Conservation (phyloP, 352 stramenopile species). For the Phytophthora hybrid region DNA sequence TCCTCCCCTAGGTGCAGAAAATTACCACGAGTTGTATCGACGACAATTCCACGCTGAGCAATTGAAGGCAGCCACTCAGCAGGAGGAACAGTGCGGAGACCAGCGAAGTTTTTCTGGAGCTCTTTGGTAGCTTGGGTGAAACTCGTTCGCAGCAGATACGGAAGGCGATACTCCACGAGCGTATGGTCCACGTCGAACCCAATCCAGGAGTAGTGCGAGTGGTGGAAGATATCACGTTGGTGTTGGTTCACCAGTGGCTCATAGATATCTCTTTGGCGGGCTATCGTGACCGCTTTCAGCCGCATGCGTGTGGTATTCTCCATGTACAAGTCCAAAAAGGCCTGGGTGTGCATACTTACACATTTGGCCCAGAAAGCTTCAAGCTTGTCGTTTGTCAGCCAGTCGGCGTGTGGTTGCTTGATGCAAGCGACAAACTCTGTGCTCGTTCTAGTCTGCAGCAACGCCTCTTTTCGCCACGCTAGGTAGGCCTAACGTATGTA, state of each 20-base stretch:
- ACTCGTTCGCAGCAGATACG: slow-evolving; percentile 50
- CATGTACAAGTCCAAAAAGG: slow-evolving; percentile 48
- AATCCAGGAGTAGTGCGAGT: slow-evolving; percentile 59
- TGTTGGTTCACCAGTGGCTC: slow-evolving; percentile 40
- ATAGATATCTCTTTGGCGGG: slow-evolving; percentile 33
- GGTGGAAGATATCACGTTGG: slow-evolving; percentile 45
- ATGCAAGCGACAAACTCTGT: slow-evolving; percentile 36
- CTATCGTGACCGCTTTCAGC: slow-evolving; percentile 49
- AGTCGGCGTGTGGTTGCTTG: slow-evolving; percentile 39
- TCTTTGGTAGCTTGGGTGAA: slow-evolving; percentile 55
- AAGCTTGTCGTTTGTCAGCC: slow-evolving; percentile 53
- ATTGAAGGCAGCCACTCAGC: slow-evolving; percentile 50
- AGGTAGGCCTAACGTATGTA: slow-evolving; percentile 39
- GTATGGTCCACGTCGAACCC: slow-evolving; percentile 70
- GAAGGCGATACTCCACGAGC: slow-evolving; percentile 57
- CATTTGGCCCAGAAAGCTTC: slow-evolving; percentile 57
- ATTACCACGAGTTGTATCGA: slow-evolving; percentile 56
- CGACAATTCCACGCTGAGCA: slow-evolving; percentile 51
- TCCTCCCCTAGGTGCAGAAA: slow-evolving; percentile 59
- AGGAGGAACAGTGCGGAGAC: slow-evolving; percentile 34
- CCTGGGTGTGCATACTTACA: slow-evolving; percentile 44
- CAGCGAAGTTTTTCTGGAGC: slow-evolving; percentile 55
- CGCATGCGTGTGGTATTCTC: slow-evolving; percentile 44
- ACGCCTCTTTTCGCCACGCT: slow-evolving; percentile 40
- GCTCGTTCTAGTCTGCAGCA: slow-evolving; percentile 36